Evolutionary conservation across 257 asterid genomes (phyloP), one percentile per base, ranked within the genome.

Genomic region (Leptodermis oblonga): DNA sequence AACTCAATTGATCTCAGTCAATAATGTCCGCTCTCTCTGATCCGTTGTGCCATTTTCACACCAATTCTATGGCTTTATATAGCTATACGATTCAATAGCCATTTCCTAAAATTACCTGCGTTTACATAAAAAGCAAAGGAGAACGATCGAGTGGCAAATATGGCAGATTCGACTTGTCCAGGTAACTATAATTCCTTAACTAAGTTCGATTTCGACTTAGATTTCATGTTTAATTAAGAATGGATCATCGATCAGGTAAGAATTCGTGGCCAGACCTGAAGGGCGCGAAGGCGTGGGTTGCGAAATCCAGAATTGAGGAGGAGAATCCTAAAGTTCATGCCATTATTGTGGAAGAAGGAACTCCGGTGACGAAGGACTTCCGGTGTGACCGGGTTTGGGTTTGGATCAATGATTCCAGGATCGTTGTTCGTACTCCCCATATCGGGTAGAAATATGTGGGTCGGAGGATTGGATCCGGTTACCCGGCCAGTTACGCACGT

Each of bases 371-470:
- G 25, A 5, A 0, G 52, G 88, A 84, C 73, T 81, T 69, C 58
- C 59, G 86, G 42, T 84, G 87, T 39, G 83, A 81, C 34, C 88
- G 87, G 23, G 90, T 82, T 12, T 70, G 93, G 88, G 84, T 84
- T 63, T 85, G 82, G 81, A 79, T 86, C 14, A 26, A 82, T 66
- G 48, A 65, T 6, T 0, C 25, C 4, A 65, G 74, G 2, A 4
- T 67, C 11, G 92, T 84, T 0, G 0, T 71, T 31, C 82, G 78
- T 49, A 3, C 71, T 46, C 88, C 89, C 3, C 15, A 0, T 4
- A 25, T 75, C 20, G 79, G 81, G 18, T 82, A 64, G 30, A 53
- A 31, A 6, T 12, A 30, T 26, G 25, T 3, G 17, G 6, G 25
- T 39, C n/a, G n/a, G n/a, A n/a, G n/a, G n/a, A n/a, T n/a, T n/a